A percentile compares a stretch with the other conserved stretches of the same genome.
Evolutionary conservation across 2,329 filamentous ascomycete genomes (phyloP).

Genomic region (Beauveria asiatica): DNA sequence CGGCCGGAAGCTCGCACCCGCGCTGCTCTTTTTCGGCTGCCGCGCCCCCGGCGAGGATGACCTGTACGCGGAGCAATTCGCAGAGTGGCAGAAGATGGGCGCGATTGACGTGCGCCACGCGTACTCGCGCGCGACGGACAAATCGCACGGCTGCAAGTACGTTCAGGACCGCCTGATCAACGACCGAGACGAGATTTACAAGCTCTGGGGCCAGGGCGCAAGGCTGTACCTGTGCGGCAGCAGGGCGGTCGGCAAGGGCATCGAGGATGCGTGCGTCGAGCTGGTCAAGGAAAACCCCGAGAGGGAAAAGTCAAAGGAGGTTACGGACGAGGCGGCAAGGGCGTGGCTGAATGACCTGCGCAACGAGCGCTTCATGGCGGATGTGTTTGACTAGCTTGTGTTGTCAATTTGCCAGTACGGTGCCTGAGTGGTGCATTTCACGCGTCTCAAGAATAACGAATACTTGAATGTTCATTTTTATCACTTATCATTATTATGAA

Average conservation of each 20-base stretch:
- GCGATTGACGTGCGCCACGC: slow-evolving; percentile 54
- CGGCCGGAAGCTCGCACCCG: slow-evolving; percentile 46
- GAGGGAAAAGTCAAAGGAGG: slow-evolving; percentile 22
- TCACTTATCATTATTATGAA: too few relatives aligned
- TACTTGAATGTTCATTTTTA: neutral
- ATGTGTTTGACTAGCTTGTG: slow-evolving; percentile 46
- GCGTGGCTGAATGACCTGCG: slow-evolving; percentile 41
- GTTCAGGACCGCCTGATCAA: slow-evolving; percentile 36
- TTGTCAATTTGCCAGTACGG: neutral
- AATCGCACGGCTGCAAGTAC: slow-evolving; percentile 39
- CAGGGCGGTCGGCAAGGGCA: slow-evolving; percentile 37
- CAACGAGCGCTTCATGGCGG: slow-evolving; percentile 50
- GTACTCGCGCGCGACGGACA: slow-evolving; percentile 34
- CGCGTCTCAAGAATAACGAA: neutral
- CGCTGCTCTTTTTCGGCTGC: slow-evolving; percentile 43
- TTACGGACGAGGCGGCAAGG: slow-evolving; percentile 30
- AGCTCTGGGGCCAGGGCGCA: slow-evolving; percentile 36
- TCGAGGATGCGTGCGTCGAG: slow-evolving; percentile 31
- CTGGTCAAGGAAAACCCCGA: slow-evolving; percentile 26
- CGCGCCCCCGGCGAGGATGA: slow-evolving; percentile 39
- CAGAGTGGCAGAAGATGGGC: slow-evolving; percentile 50
- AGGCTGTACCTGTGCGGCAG: slow-evolving; percentile 60
- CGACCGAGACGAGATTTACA: slow-evolving; percentile 26
- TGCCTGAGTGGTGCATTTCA: neutral
- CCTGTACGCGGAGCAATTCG: slow-evolving; percentile 51